Conservation (phyloP, 2,329 filamentous ascomycete species). For the Fusarium illudens region DNA sequence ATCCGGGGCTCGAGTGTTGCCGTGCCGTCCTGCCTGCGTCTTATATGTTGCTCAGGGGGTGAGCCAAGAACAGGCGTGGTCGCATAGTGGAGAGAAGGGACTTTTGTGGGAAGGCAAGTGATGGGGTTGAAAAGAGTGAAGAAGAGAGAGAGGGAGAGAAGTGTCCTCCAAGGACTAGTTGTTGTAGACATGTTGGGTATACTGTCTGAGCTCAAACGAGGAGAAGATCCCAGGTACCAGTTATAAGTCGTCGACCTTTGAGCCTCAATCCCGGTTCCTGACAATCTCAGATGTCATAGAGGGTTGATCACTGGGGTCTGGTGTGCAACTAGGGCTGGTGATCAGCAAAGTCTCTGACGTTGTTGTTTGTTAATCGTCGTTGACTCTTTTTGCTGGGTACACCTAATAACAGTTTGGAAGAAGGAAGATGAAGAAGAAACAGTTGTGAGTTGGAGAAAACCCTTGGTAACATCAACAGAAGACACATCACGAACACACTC, state of each 20-base stretch:
- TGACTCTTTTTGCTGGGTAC: slow-evolving; percentile 11
- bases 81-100: neutral
- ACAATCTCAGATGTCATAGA: slow-evolving; percentile 32
- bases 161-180: slow-evolving; percentile 11
- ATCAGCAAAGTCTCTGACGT: slow-evolving; percentile 35
- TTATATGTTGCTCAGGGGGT: slow-evolving; percentile 14
- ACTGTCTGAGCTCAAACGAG: neutral
- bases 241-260: slow-evolving; percentile 20
- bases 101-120: slow-evolving; percentile 11
- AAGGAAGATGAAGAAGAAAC: neutral
- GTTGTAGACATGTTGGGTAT: slow-evolving; percentile 19
- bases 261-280: slow-evolving; percentile 34
- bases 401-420: neutral
- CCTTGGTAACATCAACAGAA: neutral
- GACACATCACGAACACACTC: neutral
- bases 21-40: slow-evolving; percentile 19
- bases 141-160: slow-evolving; percentile 7
- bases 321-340: slow-evolving; percentile 6
- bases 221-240: neutral
- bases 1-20: slow-evolving; percentile 26
- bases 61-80: neutral
- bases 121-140: slow-evolving; percentile 8
- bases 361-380: slow-evolving; percentile 1
- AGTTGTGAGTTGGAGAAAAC: neutral
- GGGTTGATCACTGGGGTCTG: slow-evolving; percentile 29